Evolutionary conservation across 306 rosid species (phyloP).

Genomic region (Echinosophora koreensis): DNA sequence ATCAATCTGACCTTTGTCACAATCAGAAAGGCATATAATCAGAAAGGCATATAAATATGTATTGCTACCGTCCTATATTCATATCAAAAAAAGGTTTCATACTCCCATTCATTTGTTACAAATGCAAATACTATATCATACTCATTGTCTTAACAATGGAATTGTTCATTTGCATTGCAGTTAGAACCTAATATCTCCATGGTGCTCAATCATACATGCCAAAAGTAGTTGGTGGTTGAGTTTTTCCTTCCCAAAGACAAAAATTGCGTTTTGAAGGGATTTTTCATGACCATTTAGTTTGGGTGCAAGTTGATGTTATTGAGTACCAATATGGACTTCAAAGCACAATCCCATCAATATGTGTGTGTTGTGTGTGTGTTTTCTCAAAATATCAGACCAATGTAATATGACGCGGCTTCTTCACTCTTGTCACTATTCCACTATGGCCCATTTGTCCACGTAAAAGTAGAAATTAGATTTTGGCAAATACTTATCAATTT

Average conservation of each 20-base stretch:
- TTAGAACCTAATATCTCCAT: no score
- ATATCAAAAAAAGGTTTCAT: no score
- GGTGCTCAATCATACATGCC: constrained; percentile 28
- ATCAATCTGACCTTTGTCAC: no score
- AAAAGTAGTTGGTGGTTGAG: not conserved
- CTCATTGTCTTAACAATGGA: no score
- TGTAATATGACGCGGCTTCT: not conserved
- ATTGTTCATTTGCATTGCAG: no score
- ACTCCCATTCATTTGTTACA: no score
- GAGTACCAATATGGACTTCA: constrained; percentile 23
- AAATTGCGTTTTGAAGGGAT: constrained; percentile 8
- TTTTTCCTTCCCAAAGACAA: not conserved
- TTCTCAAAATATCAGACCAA: not conserved
- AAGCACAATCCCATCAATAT: not conserved
- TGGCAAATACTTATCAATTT: not conserved
- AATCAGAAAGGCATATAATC: no score
- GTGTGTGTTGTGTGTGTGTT: no score
- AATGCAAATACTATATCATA: no score
- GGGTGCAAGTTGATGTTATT: constrained; percentile 28
- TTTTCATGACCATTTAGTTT: constrained; percentile 9
- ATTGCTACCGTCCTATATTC: no score
- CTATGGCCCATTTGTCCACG: not conserved
- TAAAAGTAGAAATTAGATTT: not conserved
- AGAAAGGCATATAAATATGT: no score
- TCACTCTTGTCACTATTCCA: not conserved